A percentile compares a stretch with the other conserved stretches of the same genome.
Evolutionary conservation across 2,329 filamentous ascomycete genomes (phyloP).

Genomic region (Chaetomium strumarium): DNA sequence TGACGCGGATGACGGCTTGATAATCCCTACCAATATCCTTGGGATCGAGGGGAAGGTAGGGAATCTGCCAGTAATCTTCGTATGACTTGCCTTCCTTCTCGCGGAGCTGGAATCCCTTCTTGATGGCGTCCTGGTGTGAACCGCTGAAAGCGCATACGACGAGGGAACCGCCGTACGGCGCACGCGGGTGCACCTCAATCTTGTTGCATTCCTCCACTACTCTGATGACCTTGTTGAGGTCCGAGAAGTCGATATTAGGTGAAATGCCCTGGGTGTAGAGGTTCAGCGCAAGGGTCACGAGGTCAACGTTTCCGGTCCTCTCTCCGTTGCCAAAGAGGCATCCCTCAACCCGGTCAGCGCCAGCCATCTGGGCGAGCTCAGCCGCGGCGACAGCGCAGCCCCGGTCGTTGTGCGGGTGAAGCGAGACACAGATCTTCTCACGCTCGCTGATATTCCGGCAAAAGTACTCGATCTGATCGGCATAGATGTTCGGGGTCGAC

Average conservation of each 20-base stretch:
- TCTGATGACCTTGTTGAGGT: slow-evolving; percentile 79
- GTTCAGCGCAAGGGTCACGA: slow-evolving; percentile 88
- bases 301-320: slow-evolving; percentile 89
- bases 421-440: slow-evolving; percentile 79
- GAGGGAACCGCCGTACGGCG: slow-evolving; percentile 84
- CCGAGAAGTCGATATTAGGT: slow-evolving; percentile 83
- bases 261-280: slow-evolving; percentile 90
- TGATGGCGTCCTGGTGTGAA: slow-evolving; percentile 92
- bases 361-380: slow-evolving; percentile 93
- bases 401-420: slow-evolving; percentile 93
- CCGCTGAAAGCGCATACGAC: slow-evolving; percentile 92
- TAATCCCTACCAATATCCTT: slow-evolving; percentile 94
- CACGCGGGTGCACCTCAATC: slow-evolving; percentile 84
- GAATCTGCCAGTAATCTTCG: slow-evolving; percentile 74
- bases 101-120: slow-evolving; percentile 77
- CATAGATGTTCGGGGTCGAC: slow-evolving; percentile 90
- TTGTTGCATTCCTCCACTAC: slow-evolving; percentile 90
- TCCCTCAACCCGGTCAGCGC: slow-evolving; percentile 88
- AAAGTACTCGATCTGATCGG: slow-evolving; percentile 95
- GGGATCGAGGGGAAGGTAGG: slow-evolving; percentile 89
- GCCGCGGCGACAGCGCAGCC: slow-evolving; percentile 85
- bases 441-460: slow-evolving; percentile 77
- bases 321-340: slow-evolving; percentile 94
- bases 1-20: slow-evolving; percentile 96
- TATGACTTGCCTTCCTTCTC: slow-evolving; percentile 51